Conservation (phyloP, 139 green algal species). For the Auxenochlorella pyrenoidosa region DNA sequence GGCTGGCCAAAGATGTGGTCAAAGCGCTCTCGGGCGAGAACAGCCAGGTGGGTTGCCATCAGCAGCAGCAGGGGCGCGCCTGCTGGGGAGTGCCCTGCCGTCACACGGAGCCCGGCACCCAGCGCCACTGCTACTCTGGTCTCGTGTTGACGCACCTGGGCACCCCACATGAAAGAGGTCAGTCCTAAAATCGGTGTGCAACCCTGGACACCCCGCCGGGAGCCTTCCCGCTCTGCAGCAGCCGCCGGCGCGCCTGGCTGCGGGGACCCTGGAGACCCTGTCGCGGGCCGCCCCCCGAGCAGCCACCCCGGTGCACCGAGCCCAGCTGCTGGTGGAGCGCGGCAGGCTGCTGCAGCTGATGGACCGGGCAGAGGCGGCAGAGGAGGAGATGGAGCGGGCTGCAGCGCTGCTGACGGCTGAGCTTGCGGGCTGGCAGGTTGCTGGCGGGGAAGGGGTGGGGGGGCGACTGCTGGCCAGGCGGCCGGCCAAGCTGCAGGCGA, state of each 20-base stretch:
- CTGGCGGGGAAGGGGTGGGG: neutral
- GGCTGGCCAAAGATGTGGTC: neutral
- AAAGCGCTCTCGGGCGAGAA: neutral
- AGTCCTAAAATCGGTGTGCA: no score
- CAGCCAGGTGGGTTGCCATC: neutral
- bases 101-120: no score
- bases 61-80: no score
- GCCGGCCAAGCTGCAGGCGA: neutral
- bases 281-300: neutral
- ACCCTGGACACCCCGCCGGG: no score
- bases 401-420: neutral
- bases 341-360: neutral
- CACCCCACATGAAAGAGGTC: no score
- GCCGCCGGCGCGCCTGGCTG: neutral
- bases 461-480: neutral
- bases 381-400: neutral
- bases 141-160: no score
- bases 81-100: no score
- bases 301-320: neutral
- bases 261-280: neutral
- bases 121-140: no score
- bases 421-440: neutral
- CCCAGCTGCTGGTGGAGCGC: slow-evolving; percentile 9
- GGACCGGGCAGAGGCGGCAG: neutral
- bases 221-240: neutral